phyloP scores from a whole-genome alignment of 2,329 filamentous ascomycete genomes.

The Shiraia bambusicola region DNA sequence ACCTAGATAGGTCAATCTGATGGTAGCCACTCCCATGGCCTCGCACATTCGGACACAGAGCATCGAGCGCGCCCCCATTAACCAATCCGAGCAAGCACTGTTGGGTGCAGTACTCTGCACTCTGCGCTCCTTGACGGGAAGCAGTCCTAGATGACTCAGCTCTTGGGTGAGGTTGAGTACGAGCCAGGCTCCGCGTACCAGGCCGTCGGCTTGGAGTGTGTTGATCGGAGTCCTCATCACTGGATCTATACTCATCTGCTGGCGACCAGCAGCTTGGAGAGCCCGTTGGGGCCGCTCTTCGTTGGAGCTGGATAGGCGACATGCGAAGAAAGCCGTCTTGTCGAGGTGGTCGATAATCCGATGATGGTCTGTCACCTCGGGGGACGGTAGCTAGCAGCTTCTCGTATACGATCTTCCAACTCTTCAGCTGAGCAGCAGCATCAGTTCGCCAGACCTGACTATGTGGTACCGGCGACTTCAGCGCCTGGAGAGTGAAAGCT shows the following conservation, averaged over 20 bases:
- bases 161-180: too few relatives aligned
- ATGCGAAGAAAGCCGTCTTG: conserved; percentile 12
- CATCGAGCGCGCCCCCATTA: conserved; percentile 13
- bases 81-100: conserved; percentile 16
- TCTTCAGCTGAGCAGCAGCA: conserved; percentile 7
- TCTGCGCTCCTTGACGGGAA: conserved; percentile 1
- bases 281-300: conserved; percentile 2
- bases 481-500: conserved; percentile 12
- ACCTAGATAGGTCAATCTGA: conserved; percentile 30
- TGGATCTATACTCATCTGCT: conserved; percentile 6
- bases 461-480: too few relatives aligned
- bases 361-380: conserved; percentile 19
- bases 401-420: conserved; percentile 17
- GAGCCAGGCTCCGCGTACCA: too few relatives aligned
- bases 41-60: conserved; percentile 41
- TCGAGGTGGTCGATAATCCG: conserved; percentile 12
- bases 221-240: conserved; percentile 10
- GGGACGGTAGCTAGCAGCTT: conserved; percentile 12
- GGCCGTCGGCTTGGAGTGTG: conserved; percentile 4
- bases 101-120: conserved; percentile 18
- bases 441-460: conserved; percentile 9
- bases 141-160: background rate
- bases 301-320: conserved; percentile 15
- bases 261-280: conserved; percentile 7
- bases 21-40: conserved; percentile 36